Conservation (phyloP, 208 protist genomes). For the Trypanosomatidae sp. region DNA sequence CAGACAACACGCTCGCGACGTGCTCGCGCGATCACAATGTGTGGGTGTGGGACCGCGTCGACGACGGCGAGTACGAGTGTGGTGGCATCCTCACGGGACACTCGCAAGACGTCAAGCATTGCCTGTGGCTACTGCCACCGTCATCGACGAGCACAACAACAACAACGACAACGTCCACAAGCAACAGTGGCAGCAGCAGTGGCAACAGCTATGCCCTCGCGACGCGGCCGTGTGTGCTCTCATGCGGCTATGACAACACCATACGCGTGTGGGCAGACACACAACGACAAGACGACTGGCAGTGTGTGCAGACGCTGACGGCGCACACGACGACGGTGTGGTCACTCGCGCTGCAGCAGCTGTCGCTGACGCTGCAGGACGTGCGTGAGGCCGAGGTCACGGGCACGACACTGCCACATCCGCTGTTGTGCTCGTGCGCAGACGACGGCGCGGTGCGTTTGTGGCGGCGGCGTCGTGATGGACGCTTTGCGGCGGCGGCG, state of each 20-base stretch:
- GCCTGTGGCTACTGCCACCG: conserved; percentile 48
- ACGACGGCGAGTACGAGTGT: conserved; percentile 83
- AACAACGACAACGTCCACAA: too few species aligned
- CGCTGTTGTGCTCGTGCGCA: conserved; percentile 58
- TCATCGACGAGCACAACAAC: too few species aligned
- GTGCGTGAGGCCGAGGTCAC: conserved; percentile 12
- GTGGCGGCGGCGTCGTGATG: conserved; percentile 29
- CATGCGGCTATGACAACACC: conserved; percentile 82
- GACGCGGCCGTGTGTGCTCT: conserved; percentile 26
- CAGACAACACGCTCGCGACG: conserved; percentile 68
- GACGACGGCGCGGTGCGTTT: conserved; percentile 59
- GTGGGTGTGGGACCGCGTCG: conserved; percentile 87
- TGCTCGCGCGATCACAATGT: conserved; percentile 82
- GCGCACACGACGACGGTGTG: conserved; percentile 80
- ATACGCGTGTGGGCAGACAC: conserved; percentile 46
- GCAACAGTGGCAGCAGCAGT: conserved; percentile 37
- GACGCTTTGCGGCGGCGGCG: conserved; percentile 17
- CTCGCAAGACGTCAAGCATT: conserved; percentile 85
- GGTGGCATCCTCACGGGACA: conserved; percentile 80
- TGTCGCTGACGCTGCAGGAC: conserved; percentile 15
- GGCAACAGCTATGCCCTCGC: conserved; percentile 28
- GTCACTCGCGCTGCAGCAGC: conserved; percentile 46
- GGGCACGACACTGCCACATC: conserved; percentile 1
- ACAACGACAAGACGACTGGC: conserved; percentile 78
- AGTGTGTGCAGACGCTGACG: conserved; percentile 58